A percentile compares a stretch with the other conserved stretches of the same genome.
phyloP scores from a whole-genome alignment of 768 basidiomycete species.

The Tylopilus subfusipes region DNA sequence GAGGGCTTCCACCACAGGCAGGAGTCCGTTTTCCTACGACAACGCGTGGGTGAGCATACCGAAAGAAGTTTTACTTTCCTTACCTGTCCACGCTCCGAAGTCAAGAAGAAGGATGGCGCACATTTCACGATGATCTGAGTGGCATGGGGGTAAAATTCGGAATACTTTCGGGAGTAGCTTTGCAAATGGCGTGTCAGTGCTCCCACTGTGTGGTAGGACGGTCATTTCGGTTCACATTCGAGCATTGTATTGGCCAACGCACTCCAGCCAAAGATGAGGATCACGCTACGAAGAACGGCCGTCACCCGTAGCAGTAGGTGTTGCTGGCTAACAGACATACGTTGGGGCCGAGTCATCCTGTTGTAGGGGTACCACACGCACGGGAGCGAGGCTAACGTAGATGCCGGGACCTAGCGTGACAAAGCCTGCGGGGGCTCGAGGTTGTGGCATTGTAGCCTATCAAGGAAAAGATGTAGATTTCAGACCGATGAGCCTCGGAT shows the following conservation, averaged over 20 bases:
- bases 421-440: not conserved
- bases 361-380: not conserved
- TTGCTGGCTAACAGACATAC: slow-evolving; percentile 10
- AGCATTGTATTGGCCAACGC: not conserved
- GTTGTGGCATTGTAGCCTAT: not conserved
- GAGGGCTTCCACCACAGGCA: slow-evolving; percentile 23
- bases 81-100: slow-evolving; percentile 12
- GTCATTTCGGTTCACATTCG: not conserved
- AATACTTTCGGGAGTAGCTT: slow-evolving; percentile 24
- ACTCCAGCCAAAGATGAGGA: slow-evolving; percentile 32
- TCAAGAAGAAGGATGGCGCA: slow-evolving; percentile 19
- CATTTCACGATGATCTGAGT: slow-evolving; percentile 29
- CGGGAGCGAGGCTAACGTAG: not conserved
- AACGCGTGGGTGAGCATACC: not conserved
- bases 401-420: slow-evolving; percentile 2
- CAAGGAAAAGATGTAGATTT: not conserved
- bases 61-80: not conserved
- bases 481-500: not conserved
- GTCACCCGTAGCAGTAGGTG: not conserved
- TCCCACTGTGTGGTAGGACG: slow-evolving; percentile 16
- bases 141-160: slow-evolving; percentile 25
- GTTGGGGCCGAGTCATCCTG: slow-evolving; percentile 13
- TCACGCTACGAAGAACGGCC: slow-evolving; percentile 14
- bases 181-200: slow-evolving; percentile 25
- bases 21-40: slow-evolving; percentile 15